These are phyloP conservation scores for Syzygium jambos DNA, from an alignment of 345 rosid species.

Conservation along the genomic window DNA sequence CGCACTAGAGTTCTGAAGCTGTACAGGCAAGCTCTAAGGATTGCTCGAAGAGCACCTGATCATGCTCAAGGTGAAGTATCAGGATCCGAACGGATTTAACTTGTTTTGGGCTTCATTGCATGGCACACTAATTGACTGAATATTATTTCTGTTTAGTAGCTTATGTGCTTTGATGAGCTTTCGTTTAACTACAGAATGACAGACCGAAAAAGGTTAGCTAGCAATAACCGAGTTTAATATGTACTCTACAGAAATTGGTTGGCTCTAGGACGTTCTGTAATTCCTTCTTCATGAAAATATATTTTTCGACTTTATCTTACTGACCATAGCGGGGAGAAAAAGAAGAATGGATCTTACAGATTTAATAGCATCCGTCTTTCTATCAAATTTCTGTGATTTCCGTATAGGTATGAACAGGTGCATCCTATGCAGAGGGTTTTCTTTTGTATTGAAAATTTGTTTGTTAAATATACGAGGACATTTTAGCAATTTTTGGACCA, in stretches of 20 bases:
- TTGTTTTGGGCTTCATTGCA: neutral
- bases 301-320: neutral
- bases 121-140: neutral
- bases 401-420: neutral
- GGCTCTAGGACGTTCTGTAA: neutral
- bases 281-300: neutral
- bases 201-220: neutral
- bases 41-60: constrained; percentile 59
- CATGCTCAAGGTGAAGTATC: constrained; percentile 43
- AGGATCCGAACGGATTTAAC: neutral
- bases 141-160: neutral
- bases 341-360: neutral
- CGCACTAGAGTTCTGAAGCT: constrained; percentile 82
- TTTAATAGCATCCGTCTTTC: neutral
- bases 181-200: neutral
- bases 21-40: constrained; percentile 72
- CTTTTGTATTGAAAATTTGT: neutral
- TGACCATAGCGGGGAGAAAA: neutral
- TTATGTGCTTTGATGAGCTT: neutral
- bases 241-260: neutral
- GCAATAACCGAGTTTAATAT: neutral
- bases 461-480: neutral
- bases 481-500: neutral
- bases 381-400: neutral
- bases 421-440: neutral